A percentile compares a stretch with the other conserved stretches of the same genome.
Conservation (phyloP, 176 grass and related monocot species). For the Saccharum spontaneum region DNA sequence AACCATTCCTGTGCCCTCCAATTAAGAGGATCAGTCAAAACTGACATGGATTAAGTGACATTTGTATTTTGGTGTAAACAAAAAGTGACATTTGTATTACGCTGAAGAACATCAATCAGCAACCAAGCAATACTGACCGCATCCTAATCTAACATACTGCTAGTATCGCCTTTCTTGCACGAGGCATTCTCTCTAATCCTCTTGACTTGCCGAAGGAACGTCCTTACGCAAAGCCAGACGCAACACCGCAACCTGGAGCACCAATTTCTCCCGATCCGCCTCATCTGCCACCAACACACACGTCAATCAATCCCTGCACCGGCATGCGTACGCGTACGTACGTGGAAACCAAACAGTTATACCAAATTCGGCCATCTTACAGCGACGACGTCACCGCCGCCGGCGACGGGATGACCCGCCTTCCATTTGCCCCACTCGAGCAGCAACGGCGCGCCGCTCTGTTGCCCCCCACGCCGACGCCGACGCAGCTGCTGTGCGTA, state of each 20-base stretch:
- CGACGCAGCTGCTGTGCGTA: slow-evolving; percentile 38
- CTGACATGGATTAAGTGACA: too few species aligned
- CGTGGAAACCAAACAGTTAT: not conserved
- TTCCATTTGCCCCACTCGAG: slow-evolving; percentile 44
- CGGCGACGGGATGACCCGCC: not conserved
- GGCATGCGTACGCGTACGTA: not conserved
- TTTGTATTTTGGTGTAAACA: too few species aligned
- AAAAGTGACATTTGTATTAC: too few species aligned
- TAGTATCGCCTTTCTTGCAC: slow-evolving; percentile 17
- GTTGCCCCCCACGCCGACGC: not conserved
- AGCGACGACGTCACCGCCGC: not conserved
- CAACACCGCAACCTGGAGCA: slow-evolving; percentile 31
- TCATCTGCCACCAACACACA: not conserved
- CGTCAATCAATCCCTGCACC: not conserved
- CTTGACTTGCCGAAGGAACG: slow-evolving; percentile 6
- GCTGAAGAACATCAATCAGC: not conserved
- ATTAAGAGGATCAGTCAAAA: too few species aligned
- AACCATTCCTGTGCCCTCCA: too few species aligned
- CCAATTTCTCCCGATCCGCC: slow-evolving; percentile 12
- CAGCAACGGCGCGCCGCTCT: not conserved
- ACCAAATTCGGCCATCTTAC: slow-evolving; percentile 10
- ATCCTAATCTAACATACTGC: not conserved
- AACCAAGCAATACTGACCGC: not conserved
- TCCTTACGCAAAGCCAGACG: not conserved
- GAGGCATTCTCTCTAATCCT: slow-evolving; percentile 26